Base-by-base conservation (phyloP, 2,329 filamentous ascomycete species). In the Curvularia sp. region DNA sequence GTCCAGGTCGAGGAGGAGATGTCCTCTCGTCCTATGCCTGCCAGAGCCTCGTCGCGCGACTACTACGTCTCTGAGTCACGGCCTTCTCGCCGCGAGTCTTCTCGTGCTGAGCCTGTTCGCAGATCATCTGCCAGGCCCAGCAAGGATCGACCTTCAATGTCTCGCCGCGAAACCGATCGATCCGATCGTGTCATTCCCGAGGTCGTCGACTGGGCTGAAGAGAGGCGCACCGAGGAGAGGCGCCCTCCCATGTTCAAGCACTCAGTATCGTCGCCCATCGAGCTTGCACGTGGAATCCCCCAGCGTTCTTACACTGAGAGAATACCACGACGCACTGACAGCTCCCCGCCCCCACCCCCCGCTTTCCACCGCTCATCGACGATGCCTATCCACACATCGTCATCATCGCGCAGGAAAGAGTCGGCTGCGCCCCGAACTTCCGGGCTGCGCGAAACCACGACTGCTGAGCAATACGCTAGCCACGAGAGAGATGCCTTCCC, bases 291-390 rank as follows among this genome's bases (percentile, higher is more conserved):
- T 18, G 31, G 54, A 30, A 58, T 62, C 30, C 72, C 71, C 15
- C 66, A 71, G 49, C 75, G 75, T 55, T 69, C 75, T 3, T 71
- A 72, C 53, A 77, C 55, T 4, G 56, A 58, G 67, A 33, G 54
- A 69, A 31, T 61, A 59, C 61, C 67, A 43, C 72, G 70, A 52
- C 72, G 70, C 22, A 58, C 65, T 26, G 74, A 74, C 7, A 67
- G 69, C 15, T 72, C 74, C 49, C 75, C 74, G 53, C 75, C 31
- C 13, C 20, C 73, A 55, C 73, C 72, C 4, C 73, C 77, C 24
- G 57, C 56, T 35, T 69, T 81, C 44, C 75, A 69, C 49, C 79
- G 80, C 57, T 73, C 79, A 28, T 74, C 81, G 49, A 82, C 79
- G 0, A 80, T 80, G 80, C 80, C 75, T 3, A 57, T 65, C 9